phyloP scores from a whole-genome alignment of 352 stramenopile genomes.

The Phytophthora citrophthora region DNA sequence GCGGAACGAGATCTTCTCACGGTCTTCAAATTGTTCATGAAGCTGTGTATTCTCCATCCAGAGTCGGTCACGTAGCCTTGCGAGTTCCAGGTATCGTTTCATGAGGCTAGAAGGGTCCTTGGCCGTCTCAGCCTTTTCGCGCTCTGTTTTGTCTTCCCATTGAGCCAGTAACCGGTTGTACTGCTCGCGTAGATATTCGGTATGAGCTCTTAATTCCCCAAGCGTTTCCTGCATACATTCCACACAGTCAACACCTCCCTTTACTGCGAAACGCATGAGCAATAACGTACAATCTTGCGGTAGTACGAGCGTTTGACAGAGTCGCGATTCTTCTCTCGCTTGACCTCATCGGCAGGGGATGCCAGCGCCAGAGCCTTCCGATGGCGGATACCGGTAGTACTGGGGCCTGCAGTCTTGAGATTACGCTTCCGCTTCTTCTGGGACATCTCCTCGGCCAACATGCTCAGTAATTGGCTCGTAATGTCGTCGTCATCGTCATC shows the following conservation, averaged over 20 bases:
- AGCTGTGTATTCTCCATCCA: constrained; percentile 64
- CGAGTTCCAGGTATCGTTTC: constrained; percentile 55
- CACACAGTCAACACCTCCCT: background rate
- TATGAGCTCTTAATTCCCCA: constrained; percentile 47
- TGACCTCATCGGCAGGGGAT: constrained; percentile 40
- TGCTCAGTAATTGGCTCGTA: constrained; percentile 47
- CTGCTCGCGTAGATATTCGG: constrained; percentile 52
- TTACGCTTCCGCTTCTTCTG: constrained; percentile 48
- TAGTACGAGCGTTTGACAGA: constrained; percentile 65
- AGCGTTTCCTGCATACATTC: constrained; percentile 48
- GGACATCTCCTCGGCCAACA: constrained; percentile 51
- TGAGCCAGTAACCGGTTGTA: constrained; percentile 52
- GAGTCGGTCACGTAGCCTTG: constrained; percentile 50
- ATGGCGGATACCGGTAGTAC: constrained; percentile 30
- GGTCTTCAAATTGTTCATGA: constrained; percentile 57
- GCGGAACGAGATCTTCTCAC: constrained; percentile 59
- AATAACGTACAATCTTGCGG: constrained; percentile 47
- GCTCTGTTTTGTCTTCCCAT: constrained; percentile 49
- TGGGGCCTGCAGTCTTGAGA: constrained; percentile 27
- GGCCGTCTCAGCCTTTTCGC: constrained; percentile 35
- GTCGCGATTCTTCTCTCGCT: constrained; percentile 65
- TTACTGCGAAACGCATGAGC: background rate
- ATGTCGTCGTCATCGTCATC: constrained; percentile 52
- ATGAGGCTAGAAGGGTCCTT: constrained; percentile 47
- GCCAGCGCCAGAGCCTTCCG: constrained; percentile 38